Evolutionary conservation across 306 rosid species (phyloP), one percentile per base, ranked within the genome.

Genomic region (Mimosa bimucronata): DNA sequence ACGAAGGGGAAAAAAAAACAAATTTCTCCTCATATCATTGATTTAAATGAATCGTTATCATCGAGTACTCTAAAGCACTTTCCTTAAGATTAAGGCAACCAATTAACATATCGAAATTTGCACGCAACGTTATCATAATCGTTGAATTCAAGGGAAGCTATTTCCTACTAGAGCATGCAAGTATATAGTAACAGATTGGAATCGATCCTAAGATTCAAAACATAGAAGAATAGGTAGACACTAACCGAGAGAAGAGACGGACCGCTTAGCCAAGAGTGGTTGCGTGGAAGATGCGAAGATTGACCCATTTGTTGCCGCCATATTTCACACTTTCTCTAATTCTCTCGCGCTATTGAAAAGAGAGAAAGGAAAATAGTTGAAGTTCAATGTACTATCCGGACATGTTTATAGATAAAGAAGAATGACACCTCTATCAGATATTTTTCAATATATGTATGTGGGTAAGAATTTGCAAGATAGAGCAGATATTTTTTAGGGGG

Each of bases 281-380:
- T 83, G 89, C 7, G 88, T 76, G 46, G 97, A 80, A 75, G 92
- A 80, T 2, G 89, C 83, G 87, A 82, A 79, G 75, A 92, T 86
- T 77, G 97, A 87, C 19, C 89, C 60, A 68, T 84, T 88, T 0
- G 86, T 76, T 70, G 92, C 87, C 37, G 98, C 97, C 95, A 90
- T 90, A 79, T 73, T 71, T 82, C 50, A 79, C 81, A 72, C 76
- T 71, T 66, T 58, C 61, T 42, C 62, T 21, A 34, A 34, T 34
- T 34, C 38, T 34, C 38, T 34, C 3, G 38, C 30, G 4, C 29
- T 18, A 44, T 18, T 28, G 9, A 18, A 19, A 12, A 66, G 18
- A 57, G 28, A 83, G 12, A 34, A 37, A 18, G 5, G 0, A 58
- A 72, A 8, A 45, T 29, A 79, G 29, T 23, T 13, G 45, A 5